Percentiles rank a stretch among this genome's conserved stretches.
These are phyloP conservation scores for Beta lomatogona DNA, from an alignment of 179 eudicot genomes.

Conservation along the genomic window DNA sequence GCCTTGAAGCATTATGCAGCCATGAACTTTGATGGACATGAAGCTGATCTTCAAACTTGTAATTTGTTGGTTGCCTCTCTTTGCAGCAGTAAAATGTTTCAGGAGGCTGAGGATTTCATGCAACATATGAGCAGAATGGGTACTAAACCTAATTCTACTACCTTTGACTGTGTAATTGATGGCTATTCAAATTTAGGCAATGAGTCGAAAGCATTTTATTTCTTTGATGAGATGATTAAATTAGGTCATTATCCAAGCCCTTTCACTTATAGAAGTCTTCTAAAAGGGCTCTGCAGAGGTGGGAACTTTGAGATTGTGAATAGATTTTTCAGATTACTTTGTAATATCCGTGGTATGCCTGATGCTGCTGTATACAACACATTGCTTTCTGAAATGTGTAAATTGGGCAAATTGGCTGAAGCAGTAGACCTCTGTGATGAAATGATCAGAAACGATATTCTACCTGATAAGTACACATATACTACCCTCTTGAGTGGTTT, in stretches of 20 bases:
- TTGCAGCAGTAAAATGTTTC: slow-evolving; percentile 50
- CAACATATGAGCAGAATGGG: slow-evolving; percentile 58
- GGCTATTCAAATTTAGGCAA: slow-evolving; percentile 61
- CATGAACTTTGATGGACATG: slow-evolving; percentile 49
- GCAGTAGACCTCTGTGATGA: slow-evolving; percentile 57
- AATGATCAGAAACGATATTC: slow-evolving; percentile 57
- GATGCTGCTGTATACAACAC: slow-evolving; percentile 65
- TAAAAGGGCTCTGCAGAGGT: slow-evolving; percentile 73
- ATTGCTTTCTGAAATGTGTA: slow-evolving; percentile 60
- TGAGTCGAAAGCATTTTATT: slow-evolving; percentile 52
- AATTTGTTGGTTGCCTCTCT: slow-evolving; percentile 63
- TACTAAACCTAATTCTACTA: slow-evolving; percentile 51
- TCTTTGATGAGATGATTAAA: slow-evolving; percentile 64
- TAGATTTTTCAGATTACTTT: slow-evolving; percentile 53
- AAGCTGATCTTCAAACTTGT: slow-evolving; percentile 46
- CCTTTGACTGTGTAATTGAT: slow-evolving; percentile 60
- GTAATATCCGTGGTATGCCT: slow-evolving; percentile 42
- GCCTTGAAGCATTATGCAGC: slow-evolving; percentile 53
- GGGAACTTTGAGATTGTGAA: slow-evolving; percentile 55
- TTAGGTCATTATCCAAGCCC: slow-evolving; percentile 58
- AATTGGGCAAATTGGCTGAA: slow-evolving; percentile 52
- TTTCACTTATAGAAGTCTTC: slow-evolving; percentile 61
- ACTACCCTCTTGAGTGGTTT: slow-evolving; percentile 58
- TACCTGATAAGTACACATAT: slow-evolving; percentile 68
- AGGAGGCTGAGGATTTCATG: slow-evolving; percentile 66